Conservation (phyloP, 352 stramenopile species). For the Phytophthora hybrid region DNA sequence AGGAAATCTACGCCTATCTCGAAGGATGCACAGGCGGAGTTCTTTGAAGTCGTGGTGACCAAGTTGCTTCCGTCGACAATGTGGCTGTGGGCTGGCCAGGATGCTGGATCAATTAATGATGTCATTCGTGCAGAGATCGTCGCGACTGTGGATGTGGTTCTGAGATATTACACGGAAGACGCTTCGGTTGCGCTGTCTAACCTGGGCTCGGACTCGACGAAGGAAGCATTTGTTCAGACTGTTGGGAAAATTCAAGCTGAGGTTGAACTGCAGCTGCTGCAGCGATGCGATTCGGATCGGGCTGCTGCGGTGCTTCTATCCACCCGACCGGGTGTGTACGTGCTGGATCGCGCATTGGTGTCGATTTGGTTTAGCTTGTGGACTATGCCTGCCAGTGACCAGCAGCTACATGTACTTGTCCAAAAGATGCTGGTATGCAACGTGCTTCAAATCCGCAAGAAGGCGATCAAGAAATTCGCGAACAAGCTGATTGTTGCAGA, state of each 20-base stretch:
- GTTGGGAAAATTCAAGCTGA: slow-evolving; percentile 37
- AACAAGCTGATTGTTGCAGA: slow-evolving; percentile 31
- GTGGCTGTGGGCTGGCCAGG: slow-evolving; percentile 53
- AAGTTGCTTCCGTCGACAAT: slow-evolving; percentile 53
- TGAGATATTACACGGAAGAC: slow-evolving; percentile 40
- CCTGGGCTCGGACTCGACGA: slow-evolving; percentile 18
- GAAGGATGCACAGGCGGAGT: slow-evolving; percentile 22
- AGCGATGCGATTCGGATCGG: slow-evolving; percentile 34
- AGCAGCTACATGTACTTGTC: slow-evolving; percentile 29
- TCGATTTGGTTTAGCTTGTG: slow-evolving; percentile 57
- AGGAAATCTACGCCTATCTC: slow-evolving; percentile 14
- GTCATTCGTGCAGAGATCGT: slow-evolving; percentile 62
- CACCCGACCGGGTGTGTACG: slow-evolving; percentile 49
- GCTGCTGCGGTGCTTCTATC: slow-evolving; percentile 27
- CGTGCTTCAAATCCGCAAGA: slow-evolving; percentile 74
- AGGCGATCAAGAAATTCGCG: slow-evolving; percentile 61
- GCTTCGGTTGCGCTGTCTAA: slow-evolving; percentile 15
- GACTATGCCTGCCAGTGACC: slow-evolving; percentile 18
- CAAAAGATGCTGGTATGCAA: slow-evolving; percentile 48
- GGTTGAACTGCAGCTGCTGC: slow-evolving; percentile 39
- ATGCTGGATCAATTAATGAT: slow-evolving; percentile 36
- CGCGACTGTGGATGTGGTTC: slow-evolving; percentile 56
- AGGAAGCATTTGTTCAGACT: slow-evolving; percentile 20
- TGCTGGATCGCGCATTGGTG: slow-evolving; percentile 56
- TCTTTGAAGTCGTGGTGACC: slow-evolving; percentile 41